Evolutionary conservation across 2,329 filamentous ascomycete genomes (phyloP), one percentile per base, ranked within the genome.

Genomic region (Cordyceps fumosorosea): DNA sequence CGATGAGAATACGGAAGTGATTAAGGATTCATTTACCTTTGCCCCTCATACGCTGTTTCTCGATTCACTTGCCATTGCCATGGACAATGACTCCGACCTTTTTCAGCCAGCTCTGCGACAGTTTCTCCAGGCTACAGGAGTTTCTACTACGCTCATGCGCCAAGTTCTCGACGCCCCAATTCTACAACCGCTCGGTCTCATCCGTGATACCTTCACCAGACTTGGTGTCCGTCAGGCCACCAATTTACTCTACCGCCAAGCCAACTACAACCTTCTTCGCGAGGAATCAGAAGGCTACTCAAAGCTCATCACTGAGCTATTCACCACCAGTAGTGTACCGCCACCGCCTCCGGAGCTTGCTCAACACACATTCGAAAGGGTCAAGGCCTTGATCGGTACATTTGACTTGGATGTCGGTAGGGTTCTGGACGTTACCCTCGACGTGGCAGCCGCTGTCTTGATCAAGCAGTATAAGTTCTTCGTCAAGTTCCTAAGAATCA

Each of bases 211-310:
- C 6, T 99, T 98, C 73, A 81, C 84, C 62, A 88, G 88, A 67
- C 86, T 95, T 71, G 89, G 89, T 18, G 92, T 96, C 66, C 88
- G 93, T 61, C 92, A 96, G 70, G 90, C 93, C 55, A 99, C 95
- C 8, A 96, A 97, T 69, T 81, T 95, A 5, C 83, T 99, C 0
- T 99, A 99, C 74, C 89, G 93, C 64, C 95, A 98, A 75, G 91
- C 93, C 16, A 98, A 96, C 74, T 98, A 96, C 79, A 99, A 99
- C 70, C 79, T 99, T 8, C 80, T 99, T 22, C 88, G 95, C 51
- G 95, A 99, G 77, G 95, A 99, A 75, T 91, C 91, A 0, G 95
- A 99, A 76, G 95, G 96, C 47, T 99, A 96, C 72, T 93, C 95
- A 0, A 99, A 99, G 74, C 84, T 99, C 53, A 87, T 96, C 64